phyloP scores from a whole-genome alignment of 495 filamentous ascomycete species.

The Geoglossum glabrum region DNA sequence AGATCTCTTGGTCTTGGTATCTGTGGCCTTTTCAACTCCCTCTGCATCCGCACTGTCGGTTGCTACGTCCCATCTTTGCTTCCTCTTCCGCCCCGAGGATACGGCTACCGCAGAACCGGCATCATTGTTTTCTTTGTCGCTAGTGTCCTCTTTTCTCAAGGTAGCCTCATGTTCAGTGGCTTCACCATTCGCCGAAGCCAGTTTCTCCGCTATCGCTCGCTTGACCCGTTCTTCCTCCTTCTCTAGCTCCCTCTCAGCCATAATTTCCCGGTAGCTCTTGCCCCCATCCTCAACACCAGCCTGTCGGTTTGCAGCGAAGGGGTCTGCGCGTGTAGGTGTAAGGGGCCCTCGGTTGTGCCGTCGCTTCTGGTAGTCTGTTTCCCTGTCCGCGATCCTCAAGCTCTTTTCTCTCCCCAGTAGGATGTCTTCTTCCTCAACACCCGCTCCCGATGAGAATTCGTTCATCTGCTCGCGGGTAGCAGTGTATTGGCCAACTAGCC shows the following conservation, averaged over 20 bases:
- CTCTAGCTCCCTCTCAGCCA: slow-evolving; percentile 80
- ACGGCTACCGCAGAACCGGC: slow-evolving; percentile 45
- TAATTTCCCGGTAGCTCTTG: slow-evolving; percentile 75
- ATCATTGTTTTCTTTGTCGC: slow-evolving; percentile 51
- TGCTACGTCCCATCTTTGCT: slow-evolving; percentile 82
- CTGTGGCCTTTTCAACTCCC: slow-evolving; percentile 25
- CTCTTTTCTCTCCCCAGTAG: slow-evolving; percentile 73
- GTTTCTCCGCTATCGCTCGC: slow-evolving; percentile 59
- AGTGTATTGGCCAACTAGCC: slow-evolving; percentile 91
- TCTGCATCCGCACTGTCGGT: slow-evolving; percentile 24
- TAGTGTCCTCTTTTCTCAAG: slow-evolving; percentile 41
- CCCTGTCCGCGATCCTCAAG: slow-evolving; percentile 72
- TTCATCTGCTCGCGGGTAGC: slow-evolving; percentile 79
- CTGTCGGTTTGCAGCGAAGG: slow-evolving; percentile 59
- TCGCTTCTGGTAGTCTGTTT: slow-evolving; percentile 96
- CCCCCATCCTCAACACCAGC: slow-evolving; percentile 44
- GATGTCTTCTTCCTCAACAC: slow-evolving; percentile 82
- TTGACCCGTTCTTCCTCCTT: slow-evolving; percentile 82
- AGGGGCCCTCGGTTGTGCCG: slow-evolving; percentile 62
- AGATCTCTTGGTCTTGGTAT: slow-evolving; percentile 52
- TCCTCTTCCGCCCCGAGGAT: slow-evolving; percentile 52
- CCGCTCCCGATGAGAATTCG: slow-evolving; percentile 72
- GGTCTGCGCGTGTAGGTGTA: slow-evolving; percentile 74
- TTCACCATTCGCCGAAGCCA: slow-evolving; percentile 38
- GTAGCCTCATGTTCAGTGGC: slow-evolving; percentile 45